These are phyloP conservation scores for Paracoccidioides brasiliensis DNA, from an alignment of 2,329 filamentous ascomycete genomes.

Conservation along the genomic window DNA sequence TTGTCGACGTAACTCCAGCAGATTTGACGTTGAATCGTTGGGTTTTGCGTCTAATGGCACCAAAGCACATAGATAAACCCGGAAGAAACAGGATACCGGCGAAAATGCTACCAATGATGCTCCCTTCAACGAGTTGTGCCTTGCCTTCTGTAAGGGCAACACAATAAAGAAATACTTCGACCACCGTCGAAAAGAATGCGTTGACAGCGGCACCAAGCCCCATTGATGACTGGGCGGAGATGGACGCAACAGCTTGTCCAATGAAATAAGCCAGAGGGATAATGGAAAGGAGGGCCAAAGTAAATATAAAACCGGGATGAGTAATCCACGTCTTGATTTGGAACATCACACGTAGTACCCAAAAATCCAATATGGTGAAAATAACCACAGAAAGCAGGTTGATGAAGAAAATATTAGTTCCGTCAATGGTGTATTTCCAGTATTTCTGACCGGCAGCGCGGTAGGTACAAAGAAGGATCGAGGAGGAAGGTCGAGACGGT, in stretches of 20 bases:
- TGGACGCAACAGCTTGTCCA: constrained; percentile 93
- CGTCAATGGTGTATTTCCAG: constrained; percentile 98
- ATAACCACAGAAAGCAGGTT: constrained; percentile 89
- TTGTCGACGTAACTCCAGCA: constrained; percentile 91
- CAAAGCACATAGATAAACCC: constrained; percentile 96
- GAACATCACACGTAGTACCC: constrained; percentile 56
- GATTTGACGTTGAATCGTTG: constrained; percentile 96
- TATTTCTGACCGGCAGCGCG: constrained; percentile 87
- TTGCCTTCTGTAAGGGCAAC: constrained; percentile 88
- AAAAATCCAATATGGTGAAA: constrained; percentile 90
- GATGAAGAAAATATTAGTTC: constrained; percentile 97
- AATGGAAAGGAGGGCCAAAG: constrained; percentile 73
- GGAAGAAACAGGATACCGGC: constrained; percentile 90
- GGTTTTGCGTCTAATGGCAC: constrained; percentile 93
- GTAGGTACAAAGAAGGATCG: constrained; percentile 91
- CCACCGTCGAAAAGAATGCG: constrained; percentile 93
- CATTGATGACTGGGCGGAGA: constrained; percentile 98
- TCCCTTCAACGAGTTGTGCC: constrained; percentile 83
- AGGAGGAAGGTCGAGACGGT: constrained; percentile 59
- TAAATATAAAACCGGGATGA: constrained; percentile 73
- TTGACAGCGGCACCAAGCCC: constrained; percentile 93
- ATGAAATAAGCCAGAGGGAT: constrained; percentile 98
- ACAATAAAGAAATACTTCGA: constrained; percentile 96
- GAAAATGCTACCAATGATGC: constrained; percentile 95
- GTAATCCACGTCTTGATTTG: constrained; percentile 62